phyloP scores from a whole-genome alignment of 345 rosid genomes.

The Syzygium grande region DNA sequence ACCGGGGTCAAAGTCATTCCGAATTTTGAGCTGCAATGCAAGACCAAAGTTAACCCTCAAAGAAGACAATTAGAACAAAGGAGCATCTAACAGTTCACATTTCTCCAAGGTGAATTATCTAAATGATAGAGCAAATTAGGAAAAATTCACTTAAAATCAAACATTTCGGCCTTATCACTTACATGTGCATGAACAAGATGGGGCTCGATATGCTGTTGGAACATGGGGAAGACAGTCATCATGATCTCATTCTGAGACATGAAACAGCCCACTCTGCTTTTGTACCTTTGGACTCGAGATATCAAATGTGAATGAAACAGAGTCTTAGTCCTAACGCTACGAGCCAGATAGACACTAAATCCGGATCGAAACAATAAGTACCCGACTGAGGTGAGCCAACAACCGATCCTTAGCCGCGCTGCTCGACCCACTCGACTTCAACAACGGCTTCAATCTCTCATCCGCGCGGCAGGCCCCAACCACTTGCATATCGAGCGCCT shows the following conservation, averaged over 20 bases:
- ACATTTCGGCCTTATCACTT: conserved; percentile 19
- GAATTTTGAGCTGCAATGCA: conserved; percentile 77
- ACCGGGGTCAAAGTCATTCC: conserved; percentile 99
- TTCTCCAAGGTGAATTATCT: not conserved
- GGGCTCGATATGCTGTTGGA: conserved; percentile 96
- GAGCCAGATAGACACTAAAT: no score
- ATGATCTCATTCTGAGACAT: conserved; percentile 97
- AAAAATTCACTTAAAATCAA: not conserved
- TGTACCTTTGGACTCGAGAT: conserved; percentile 98
- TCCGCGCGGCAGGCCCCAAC: no score
- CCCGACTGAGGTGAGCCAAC: no score
- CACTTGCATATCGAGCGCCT: no score
- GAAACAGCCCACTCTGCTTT: conserved; percentile 79
- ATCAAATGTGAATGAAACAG: conserved; percentile 97
- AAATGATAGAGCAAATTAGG: not conserved
- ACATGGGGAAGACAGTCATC: conserved; percentile 98
- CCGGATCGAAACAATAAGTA: no score
- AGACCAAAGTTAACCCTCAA: not conserved
- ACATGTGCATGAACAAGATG: conserved; percentile 99
- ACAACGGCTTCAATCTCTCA: no score
- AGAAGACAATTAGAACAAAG: not conserved
- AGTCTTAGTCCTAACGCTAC: no score
- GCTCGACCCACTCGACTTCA: no score
- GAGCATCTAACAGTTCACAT: not conserved
- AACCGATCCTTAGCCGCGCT: no score